Evolutionary conservation across 1,284 basidiomycete species (phyloP), one percentile per base, ranked within the genome.

Genomic region (Chalciporus sp.): DNA sequence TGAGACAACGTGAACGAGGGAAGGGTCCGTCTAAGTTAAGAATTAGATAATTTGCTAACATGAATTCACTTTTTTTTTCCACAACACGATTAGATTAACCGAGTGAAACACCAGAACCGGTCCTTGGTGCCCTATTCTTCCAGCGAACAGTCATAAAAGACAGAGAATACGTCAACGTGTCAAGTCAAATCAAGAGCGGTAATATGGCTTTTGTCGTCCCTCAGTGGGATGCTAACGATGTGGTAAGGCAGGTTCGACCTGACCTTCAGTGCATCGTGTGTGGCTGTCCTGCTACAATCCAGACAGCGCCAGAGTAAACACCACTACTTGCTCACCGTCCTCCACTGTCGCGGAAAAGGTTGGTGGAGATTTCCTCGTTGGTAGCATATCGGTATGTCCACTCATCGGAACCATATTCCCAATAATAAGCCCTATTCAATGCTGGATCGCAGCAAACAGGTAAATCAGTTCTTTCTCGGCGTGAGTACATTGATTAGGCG

Each of bases 341-440:
- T 19, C 50, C 48, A 37, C 61, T 59, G 10, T 58, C 64, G 10
- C 19, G 56, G 44, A 68, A 70, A 46, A 56, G 42, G 52, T 69
- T 71, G 47, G 58, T 58, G 14, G 45, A 57, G 4, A 72, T 66
- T 47, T 69, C 67, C 19, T 71, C 56, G 26, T 60, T 47, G 27
- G 67, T 71, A 23, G 67, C 60, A 29, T 69, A 71, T 47, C 67
- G 69, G 56, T 72, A 71, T 29, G 26, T 45, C 70, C 70, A 69
- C 23, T 53, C 54, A 8, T 46, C 46, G 20, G 58, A 45, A 39
- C 7, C 12, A 39, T 56, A 33, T 14, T 33, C 35, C 43, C 17
- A 19, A 31, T 72, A 72, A 47, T 57, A 72, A 3, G 26, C 37
- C 37, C 28, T 23, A n/a, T 68, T 72, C 42, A 67, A 31, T 3